Conservation (phyloP, 2,329 filamentous ascomycete species). For the Ophiocordyceps sinensis region DNA sequence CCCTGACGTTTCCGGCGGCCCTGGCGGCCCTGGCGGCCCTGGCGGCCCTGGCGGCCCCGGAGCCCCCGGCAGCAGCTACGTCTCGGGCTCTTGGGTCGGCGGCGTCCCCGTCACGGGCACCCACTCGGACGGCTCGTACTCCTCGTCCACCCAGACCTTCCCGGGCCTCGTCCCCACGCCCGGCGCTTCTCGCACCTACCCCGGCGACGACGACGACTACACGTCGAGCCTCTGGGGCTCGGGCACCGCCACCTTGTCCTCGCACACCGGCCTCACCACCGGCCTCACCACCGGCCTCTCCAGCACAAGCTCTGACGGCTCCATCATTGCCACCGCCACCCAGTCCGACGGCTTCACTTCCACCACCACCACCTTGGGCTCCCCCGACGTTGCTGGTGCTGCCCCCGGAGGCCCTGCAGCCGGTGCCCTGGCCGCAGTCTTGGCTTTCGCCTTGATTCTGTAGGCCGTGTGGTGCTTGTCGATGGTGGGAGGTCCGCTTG, state of each 20-base stretch:
- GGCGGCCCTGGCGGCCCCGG: neutral
- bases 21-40: neutral
- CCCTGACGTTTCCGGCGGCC: neutral
- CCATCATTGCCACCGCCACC: neutral
- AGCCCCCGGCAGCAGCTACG: neutral
- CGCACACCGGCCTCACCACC: neutral
- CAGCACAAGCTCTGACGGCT: too few species aligned
- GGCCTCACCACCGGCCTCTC: neutral
- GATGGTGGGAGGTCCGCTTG: neutral
- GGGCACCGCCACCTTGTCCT: neutral
- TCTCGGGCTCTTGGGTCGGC: neutral
- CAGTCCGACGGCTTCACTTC: too few species aligned
- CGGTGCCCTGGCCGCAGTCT: slow-evolving; percentile 15
- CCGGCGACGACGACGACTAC: too few species aligned
- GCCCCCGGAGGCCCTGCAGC: slow-evolving; percentile 12
- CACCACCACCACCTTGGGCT: neutral
- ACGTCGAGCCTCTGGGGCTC: too few species aligned
- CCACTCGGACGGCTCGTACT: neutral
- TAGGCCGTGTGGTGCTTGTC: slow-evolving; percentile 7
- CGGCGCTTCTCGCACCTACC: too few species aligned
- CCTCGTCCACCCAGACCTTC: too few species aligned
- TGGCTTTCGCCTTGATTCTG: slow-evolving; percentile 18
- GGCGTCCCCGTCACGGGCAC: neutral
- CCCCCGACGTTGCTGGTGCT: slow-evolving; percentile 5
- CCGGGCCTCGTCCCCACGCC: too few species aligned